Conservation (phyloP, 75 land plant genomes). For the Selaginella tamariscina region DNA sequence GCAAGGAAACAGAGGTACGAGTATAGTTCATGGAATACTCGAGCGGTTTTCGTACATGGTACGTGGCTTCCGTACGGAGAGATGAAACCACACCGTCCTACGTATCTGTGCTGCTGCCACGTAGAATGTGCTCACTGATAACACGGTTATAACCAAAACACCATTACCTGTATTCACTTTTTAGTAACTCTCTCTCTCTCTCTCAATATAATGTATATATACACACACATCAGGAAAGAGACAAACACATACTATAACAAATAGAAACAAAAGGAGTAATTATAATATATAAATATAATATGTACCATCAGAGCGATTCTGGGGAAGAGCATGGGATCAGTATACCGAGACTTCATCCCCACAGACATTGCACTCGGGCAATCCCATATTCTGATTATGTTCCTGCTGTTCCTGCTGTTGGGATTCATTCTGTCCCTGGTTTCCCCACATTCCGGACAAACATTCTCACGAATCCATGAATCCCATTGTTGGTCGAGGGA, state of each 20-base stretch:
- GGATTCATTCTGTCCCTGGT: no score
- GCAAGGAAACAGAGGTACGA: background rate
- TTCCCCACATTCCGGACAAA: no score
- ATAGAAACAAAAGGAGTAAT: background rate
- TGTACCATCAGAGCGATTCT: constrained; percentile 10
- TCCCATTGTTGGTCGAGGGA: background rate
- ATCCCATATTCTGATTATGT: no score
- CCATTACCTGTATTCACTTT: no score
- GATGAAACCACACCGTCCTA: background rate
- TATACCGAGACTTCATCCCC: no score
- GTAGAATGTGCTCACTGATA: background rate
- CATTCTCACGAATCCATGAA: no score
- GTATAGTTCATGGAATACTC: background rate
- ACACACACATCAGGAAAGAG: no score
- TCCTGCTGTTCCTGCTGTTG: no score
- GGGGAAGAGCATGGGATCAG: constrained; percentile 7
- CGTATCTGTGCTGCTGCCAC: background rate
- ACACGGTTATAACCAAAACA: background rate
- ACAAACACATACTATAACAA: no score
- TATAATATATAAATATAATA: background rate
- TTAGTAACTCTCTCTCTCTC: no score
- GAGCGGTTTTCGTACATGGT: background rate
- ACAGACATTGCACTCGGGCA: no score
- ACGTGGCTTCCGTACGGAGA: background rate
- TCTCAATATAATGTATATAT: no score